phyloP scores from a whole-genome alignment of 1,284 basidiomycete species.

The Schizopora paradoxa region DNA sequence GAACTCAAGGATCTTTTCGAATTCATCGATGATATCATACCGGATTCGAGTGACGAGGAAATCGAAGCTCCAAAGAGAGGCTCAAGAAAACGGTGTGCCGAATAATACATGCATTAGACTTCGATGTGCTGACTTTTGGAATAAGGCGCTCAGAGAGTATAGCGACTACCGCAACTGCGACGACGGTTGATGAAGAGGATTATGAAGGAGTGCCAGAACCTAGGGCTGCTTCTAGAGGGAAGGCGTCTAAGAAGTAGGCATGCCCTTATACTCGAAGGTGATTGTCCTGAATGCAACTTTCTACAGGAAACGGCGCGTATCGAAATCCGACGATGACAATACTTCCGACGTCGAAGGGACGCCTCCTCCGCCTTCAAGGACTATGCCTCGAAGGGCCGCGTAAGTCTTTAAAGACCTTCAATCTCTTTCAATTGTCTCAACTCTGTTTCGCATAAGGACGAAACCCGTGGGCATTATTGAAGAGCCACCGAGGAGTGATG shows the following conservation, averaged over 20 bases:
- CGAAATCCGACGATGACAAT: slow-evolving; percentile 14
- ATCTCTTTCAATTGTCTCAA: too few species aligned
- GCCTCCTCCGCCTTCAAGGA: slow-evolving; percentile 15
- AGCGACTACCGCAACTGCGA: slow-evolving; percentile 26
- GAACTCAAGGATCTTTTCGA: slow-evolving; percentile 58
- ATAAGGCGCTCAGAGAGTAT: slow-evolving; percentile 34
- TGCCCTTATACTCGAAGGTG: background rate
- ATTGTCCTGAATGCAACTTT: slow-evolving; percentile 7
- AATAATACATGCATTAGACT: background rate
- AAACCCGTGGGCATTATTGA: background rate
- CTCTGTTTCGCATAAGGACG: background rate
- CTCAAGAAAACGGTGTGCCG: slow-evolving; percentile 29
- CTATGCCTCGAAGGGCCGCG: slow-evolving; percentile 19
- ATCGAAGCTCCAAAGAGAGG: slow-evolving; percentile 38
- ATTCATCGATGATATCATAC: slow-evolving; percentile 54
- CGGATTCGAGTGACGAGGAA: slow-evolving; percentile 45
- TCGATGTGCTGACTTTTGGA: background rate
- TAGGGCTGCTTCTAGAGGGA: slow-evolving; percentile 24
- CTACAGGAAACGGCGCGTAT: slow-evolving; percentile 29
- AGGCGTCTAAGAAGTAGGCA: slow-evolving; percentile 29
- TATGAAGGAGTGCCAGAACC: slow-evolving; percentile 23
- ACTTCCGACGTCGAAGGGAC: slow-evolving; percentile 1
- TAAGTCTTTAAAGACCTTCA: too few species aligned
- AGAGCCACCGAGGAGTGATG: background rate
- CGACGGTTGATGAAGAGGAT: slow-evolving; percentile 27